Conservation (phyloP, 31 red algal genomes). For the Endocladia muricata region DNA sequence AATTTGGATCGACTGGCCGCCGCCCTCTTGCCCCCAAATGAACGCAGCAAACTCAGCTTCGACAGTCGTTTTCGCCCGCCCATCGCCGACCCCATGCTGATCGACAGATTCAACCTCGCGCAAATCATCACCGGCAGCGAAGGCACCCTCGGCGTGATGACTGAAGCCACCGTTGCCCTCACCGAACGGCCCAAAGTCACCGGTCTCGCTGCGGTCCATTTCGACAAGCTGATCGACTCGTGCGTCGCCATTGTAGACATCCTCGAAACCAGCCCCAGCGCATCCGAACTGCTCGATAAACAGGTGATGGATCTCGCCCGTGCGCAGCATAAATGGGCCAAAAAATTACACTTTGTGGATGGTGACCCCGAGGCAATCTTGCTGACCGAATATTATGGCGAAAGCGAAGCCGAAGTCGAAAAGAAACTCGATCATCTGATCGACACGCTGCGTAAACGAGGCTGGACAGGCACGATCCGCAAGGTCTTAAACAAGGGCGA, state of each 20-base stretch:
- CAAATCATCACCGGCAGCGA: constrained; percentile 4
- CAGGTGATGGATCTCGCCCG: not conserved
- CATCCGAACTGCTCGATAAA: not conserved
- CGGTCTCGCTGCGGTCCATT: not conserved
- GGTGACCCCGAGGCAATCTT: not conserved
- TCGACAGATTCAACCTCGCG: constrained; percentile 8
- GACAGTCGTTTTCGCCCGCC: not conserved
- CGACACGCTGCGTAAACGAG: not conserved
- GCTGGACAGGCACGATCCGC: not conserved
- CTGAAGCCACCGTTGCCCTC: not conserved
- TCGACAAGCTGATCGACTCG: not conserved
- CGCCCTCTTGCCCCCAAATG: not conserved
- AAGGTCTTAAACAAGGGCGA: not conserved
- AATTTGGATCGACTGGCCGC: too few relatives aligned
- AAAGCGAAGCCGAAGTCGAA: not conserved
- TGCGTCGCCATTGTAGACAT: too few relatives aligned
- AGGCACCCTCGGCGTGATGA: not conserved
- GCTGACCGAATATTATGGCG: not conserved
- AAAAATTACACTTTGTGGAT: not conserved
- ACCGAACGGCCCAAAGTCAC: not conserved
- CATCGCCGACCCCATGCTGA: not conserved
- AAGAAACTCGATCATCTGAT: not conserved
- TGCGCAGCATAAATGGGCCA: not conserved
- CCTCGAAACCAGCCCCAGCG: not conserved
- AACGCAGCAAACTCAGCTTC: too few relatives aligned